Evolutionary conservation across 225 moss, liverwort and hornwort genomes (phyloP).

Genomic region (Bryoerythrophyllum caledonicum): DNA sequence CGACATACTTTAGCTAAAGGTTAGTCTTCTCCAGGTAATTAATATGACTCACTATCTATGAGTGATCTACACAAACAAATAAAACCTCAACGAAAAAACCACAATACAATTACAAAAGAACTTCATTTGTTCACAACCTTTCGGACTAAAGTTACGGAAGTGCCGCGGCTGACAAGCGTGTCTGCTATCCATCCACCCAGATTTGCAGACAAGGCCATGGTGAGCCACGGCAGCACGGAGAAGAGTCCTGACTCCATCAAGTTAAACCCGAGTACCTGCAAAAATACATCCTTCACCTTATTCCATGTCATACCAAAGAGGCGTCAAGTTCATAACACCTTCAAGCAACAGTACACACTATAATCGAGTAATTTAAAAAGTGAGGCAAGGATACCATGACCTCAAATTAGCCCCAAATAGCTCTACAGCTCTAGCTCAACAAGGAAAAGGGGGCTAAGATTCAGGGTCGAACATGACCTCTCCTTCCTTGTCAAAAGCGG

Average conservation of each 20-base stretch:
- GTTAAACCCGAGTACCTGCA: conserved; percentile 94
- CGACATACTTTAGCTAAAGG: neutral
- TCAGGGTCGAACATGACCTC: no score
- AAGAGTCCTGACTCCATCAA: conserved; percentile 93
- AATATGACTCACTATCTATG: no score
- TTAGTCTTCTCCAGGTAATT: no score
- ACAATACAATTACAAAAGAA: no score
- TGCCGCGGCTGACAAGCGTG: conserved; percentile 80
- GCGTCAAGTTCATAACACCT: neutral
- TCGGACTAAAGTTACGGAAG: conserved; percentile 77
- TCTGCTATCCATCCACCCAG: conserved; percentile 98
- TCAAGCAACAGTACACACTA: neutral
- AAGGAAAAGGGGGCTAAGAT: no score
- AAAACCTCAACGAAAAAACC: no score
- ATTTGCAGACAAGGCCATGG: conserved; percentile 94
- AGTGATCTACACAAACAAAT: no score
- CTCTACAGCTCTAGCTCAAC: no score
- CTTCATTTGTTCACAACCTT: conserved; percentile 51
- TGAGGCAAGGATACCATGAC: no score
- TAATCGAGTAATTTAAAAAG: no score
- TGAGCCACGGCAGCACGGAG: conserved; percentile 99
- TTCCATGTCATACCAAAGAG: neutral
- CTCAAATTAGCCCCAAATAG: no score
- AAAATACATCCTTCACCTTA: neutral
- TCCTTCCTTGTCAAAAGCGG: no score